These are phyloP conservation scores for Podosphaera fusca DNA, from an alignment of 2,329 filamentous ascomycete species.

Conservation along the genomic window DNA sequence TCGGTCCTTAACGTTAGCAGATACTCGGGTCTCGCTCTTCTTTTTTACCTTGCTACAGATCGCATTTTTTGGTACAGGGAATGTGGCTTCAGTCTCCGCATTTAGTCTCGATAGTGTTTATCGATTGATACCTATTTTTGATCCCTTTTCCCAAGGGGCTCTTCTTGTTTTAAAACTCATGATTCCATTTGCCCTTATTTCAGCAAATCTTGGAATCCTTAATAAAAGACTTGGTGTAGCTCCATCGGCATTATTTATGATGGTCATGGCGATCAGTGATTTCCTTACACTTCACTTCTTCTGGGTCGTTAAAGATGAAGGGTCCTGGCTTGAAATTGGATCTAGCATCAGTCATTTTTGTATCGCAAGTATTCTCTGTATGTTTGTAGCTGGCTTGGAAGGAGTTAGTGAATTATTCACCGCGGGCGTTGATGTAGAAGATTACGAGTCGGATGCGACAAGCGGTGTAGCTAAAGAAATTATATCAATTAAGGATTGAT, in stretches of 20 bases:
- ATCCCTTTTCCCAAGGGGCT: slow-evolving; percentile 75
- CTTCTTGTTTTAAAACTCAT: slow-evolving; percentile 74
- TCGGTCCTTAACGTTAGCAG: slow-evolving; percentile 55
- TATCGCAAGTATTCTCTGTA: slow-evolving; percentile 71
- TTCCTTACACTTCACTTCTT: slow-evolving; percentile 91
- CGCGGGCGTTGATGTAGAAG: slow-evolving; percentile 47
- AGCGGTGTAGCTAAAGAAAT: slow-evolving; percentile 11
- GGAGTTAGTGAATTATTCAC: slow-evolving; percentile 67
- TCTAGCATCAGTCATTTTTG: slow-evolving; percentile 90
- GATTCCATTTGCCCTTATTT: slow-evolving; percentile 80
- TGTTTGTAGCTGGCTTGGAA: slow-evolving; percentile 78
- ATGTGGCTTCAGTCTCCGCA: slow-evolving; percentile 78
- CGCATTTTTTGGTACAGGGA: slow-evolving; percentile 91
- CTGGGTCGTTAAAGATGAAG: slow-evolving; percentile 90
- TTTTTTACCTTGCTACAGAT: slow-evolving; percentile 90
- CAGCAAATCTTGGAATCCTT: slow-evolving; percentile 79
- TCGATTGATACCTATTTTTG: slow-evolving; percentile 75
- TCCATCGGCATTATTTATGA: slow-evolving; percentile 77
- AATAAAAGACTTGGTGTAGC: slow-evolving; percentile 67
- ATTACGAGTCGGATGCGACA: slow-evolving; percentile 10
- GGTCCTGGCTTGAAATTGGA: slow-evolving; percentile 91
- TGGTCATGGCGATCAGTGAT: slow-evolving; percentile 79
- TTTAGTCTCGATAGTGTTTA: slow-evolving; percentile 83
- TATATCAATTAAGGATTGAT: not conserved
- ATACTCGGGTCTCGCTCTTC: slow-evolving; percentile 74